Base-by-base conservation (phyloP, 1,139 yeast genomes). In the Geotrichum histeridarum region DNA sequence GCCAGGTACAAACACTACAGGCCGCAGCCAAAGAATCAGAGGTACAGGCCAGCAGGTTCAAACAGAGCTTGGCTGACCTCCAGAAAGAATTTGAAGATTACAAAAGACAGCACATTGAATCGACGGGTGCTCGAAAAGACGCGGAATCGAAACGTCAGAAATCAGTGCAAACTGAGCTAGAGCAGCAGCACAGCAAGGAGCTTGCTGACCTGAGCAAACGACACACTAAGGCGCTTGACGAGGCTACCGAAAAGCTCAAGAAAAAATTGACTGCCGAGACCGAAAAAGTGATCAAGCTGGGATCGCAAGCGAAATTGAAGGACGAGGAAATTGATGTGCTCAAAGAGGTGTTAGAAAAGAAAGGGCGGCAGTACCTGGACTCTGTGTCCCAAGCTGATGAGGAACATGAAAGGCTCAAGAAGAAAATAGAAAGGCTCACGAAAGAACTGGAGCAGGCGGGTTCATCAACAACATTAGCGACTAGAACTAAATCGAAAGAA, bases 321-420 rank as follows among this genome's bases (percentile, higher is more conserved):
- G 39, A 44, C 17, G 39, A 33, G 9, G 48, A 44, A 33, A 11
- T 44, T 8, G 39, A 44, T 14, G 18, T 32, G 14, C 14, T 44
- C 18, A 44, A 44, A 32, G 17, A 8, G 12, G 14, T 44, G 27
- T 22, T 44, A 1, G 48, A 44, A 12, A 32, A 44, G 14, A 44
- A 44, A 15, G 37, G 39, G 12, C 48, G 48, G n/a, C 48, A 44
- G 31, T 44, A 44, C 30, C 31, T 44, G 11, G 48, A 44, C 5
- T 15, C 38, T 5, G 37, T 44, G 4, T 44, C 48, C 31, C 44
- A 39, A 31, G 33, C 38, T 4, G 50, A 47, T 8, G 36, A 47
- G 15, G 22, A 31, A 15, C 44, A 11, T 27, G 50, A 12, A 7
- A 14, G 31, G n/a, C 12, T 47, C 12, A 27, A 15, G 27, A 18